Evolutionary conservation across 2,329 filamentous ascomycete genomes (phyloP), one percentile per base, ranked within the genome.

Genomic region (Trichothecium roseum): DNA sequence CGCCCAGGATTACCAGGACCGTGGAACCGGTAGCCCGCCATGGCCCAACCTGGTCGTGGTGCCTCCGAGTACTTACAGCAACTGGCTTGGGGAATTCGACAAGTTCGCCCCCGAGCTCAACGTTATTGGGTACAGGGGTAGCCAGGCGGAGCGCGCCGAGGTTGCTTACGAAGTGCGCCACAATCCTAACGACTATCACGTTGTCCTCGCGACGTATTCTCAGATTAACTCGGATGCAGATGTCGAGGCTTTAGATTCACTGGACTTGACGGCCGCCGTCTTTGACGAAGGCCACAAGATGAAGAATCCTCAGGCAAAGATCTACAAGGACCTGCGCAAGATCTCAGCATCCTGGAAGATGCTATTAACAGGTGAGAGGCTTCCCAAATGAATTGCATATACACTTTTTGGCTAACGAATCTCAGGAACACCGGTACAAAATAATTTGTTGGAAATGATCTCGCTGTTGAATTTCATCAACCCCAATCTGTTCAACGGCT

Each of bases 221-320:
- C 78, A 84, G 50, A 62, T 77, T 28, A 67, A 62, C 36, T 65
- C 64, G 2, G 51, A 54, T 28, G 63, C 64, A 4, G 73, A 77
- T 39, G 54, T 74, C 12, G 55, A 60, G 29, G 68, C 67, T 28
- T 60, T 78, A 46, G 60, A 62, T 28, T 59, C 56, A 7, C 56
- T 75, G 32, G 47, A 58, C 8, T 63, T 72, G 5, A 68, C 72
- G 39, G 63, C 66, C 1, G 70, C 72, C 46, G 80, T 98, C 9
- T 98, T 87, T 50, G 91, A 98, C 52, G 91, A 98, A 59, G 91
- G 89, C 0, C 91, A 98, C 58, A 79, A 85, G 50, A 65, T 98
- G 55, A 94, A 94, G 62, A 96, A 94, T 53, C 79, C 81, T 3
- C 78, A 79, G 32, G 93, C 88, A 0, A 77, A 84, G 36, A 71